Base-by-base conservation (phyloP, 768 basidiomycete genomes). In the Mycena polygramma region DNA sequence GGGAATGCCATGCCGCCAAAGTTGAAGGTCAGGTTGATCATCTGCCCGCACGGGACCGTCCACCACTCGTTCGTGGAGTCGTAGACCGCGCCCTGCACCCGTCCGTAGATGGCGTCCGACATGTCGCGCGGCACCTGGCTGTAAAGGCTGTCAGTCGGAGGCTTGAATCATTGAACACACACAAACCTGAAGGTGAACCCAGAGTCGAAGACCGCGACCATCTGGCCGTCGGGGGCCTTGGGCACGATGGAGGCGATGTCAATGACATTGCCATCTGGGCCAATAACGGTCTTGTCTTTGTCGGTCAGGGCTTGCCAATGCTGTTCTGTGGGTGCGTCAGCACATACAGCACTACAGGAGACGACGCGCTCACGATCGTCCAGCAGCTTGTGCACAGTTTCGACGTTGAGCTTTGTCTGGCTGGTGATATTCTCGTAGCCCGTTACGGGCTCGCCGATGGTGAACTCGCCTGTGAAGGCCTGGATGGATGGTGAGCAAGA, bases 231-330 rank as follows among this genome's bases (percentile, higher is more conserved):
- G 35, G 79, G 77, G 1, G 82, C 81, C 37, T 83, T 79, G 13
- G 80, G 74, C 19, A 92, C 91, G 35, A 77, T 79, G 0, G 88
- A 87, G 6, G 72, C 75, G 54, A 89, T 74, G 22, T 80, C 73
- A 51, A 91, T 86, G 20, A 80, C 68, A 36, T 87, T 76, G 8
- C 90, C 90, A 64, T 90, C 85, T 0, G 91, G 90, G 2, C 89
- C 92, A 26, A 90, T 85, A 62, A 93, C 81, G 1, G 89, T 90
- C 17, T 65, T 26, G 69, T 91, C 80, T 14, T 82, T 78, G 72
- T 93, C 93, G 10, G 92, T 83, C 30, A 91, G 79, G 0, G 89
- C 81, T 72, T 90, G 89, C 83, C 91, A 92, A 73, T 93, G 91
- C 75, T 92, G 92, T 63, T 86, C 81, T 70, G 35, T 48, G n/a